phyloP scores from a whole-genome alignment of 2,329 filamentous ascomycete species.

The Fusarium veterinarium region DNA sequence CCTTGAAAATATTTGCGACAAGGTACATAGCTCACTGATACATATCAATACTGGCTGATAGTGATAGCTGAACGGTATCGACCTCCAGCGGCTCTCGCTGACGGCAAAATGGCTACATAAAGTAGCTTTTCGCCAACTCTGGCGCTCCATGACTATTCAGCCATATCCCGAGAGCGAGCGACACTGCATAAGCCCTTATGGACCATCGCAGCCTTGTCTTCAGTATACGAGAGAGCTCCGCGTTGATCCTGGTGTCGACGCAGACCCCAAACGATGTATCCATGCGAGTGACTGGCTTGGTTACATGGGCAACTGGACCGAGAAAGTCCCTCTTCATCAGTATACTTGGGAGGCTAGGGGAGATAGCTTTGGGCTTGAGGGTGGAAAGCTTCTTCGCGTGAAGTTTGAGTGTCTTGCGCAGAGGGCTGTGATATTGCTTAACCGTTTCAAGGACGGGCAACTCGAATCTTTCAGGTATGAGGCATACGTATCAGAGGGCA shows the following conservation, averaged over 20 bases:
- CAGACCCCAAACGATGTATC: not conserved
- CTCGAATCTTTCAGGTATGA: not conserved
- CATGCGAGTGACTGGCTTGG: constrained; percentile 2
- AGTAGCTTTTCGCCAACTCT: not conserved
- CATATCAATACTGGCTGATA: rapidly evolving
- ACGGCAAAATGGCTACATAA: not conserved
- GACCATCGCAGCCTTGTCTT: not conserved
- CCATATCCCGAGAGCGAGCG: not conserved
- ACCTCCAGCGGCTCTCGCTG: not conserved
- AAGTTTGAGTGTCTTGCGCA: constrained; percentile 16
- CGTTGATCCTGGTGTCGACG: not conserved
- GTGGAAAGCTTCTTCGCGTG: not conserved
- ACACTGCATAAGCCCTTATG: not conserved
- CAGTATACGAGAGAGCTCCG: not conserved
- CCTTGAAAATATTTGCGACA: not conserved
- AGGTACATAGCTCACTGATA: not conserved
- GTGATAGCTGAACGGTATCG: not conserved
- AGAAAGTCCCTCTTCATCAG: not conserved
- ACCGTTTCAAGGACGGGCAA: not conserved
- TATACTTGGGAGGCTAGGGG: not conserved
- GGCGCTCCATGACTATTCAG: not conserved
- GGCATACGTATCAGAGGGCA: rapidly evolving
- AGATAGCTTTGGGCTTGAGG: not conserved
- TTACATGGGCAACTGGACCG: not conserved
- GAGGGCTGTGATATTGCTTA: not conserved